Conservation (phyloP, 23 red algal genomes). For the Chondrus crispus region DNA sequence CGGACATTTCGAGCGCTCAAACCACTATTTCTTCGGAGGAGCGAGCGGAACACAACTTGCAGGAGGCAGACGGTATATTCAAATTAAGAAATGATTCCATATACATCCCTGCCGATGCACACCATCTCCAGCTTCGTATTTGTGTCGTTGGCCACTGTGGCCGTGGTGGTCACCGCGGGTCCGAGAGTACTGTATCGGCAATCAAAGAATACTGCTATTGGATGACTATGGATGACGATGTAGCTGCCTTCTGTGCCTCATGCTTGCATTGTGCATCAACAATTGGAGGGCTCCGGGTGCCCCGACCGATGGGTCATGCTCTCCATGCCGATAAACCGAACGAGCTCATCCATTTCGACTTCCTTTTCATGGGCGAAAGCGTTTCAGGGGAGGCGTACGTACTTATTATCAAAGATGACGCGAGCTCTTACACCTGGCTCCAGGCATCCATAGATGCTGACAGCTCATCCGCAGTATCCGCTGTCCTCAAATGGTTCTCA, state of each 20-base stretch:
- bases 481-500: neutral
- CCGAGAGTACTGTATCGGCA: neutral
- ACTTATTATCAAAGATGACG: neutral
- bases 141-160: conserved; percentile 2
- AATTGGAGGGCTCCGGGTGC: neutral
- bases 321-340: neutral
- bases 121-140: conserved; percentile 4
- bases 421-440: neutral
- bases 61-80: neutral
- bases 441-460: neutral
- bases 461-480: neutral
- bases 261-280: conserved; percentile 15
- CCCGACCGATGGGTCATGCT: neutral
- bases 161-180: neutral
- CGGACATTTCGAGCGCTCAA: neutral
- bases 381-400: neutral
- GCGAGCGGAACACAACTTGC: neutral
- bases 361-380: neutral
- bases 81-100: neutral
- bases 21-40: neutral
- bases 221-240: neutral
- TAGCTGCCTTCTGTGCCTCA: neutral
- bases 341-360: conserved; percentile 17
- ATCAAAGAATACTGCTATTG: neutral
- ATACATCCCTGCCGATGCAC: neutral